Evolutionary conservation across 23 red algal genomes (phyloP).

Genomic region (Gracilaria gracilis): DNA sequence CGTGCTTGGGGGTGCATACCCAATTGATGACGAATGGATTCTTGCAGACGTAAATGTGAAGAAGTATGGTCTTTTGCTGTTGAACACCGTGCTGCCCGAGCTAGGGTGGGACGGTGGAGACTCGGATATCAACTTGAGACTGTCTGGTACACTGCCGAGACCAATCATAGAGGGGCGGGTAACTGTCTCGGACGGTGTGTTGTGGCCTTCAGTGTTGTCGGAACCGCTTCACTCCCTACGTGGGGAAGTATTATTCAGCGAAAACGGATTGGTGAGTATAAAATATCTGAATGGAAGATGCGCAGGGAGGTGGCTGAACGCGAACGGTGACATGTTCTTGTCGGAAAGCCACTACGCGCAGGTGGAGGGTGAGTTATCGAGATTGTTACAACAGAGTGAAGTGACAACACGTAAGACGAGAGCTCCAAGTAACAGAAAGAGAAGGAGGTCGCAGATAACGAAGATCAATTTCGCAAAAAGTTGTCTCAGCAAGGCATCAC

Average conservation of each 20-base stretch:
- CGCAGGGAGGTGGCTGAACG: constrained; percentile 35
- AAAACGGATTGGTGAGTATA: constrained; percentile 43
- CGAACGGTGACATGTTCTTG: constrained; percentile 64
- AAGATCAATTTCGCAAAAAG: constrained; percentile 4
- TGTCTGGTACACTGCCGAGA: constrained; percentile 52
- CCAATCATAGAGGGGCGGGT: constrained; percentile 37
- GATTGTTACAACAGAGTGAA: background rate
- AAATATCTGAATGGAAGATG: constrained; percentile 43
- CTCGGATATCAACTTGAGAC: constrained; percentile 42
- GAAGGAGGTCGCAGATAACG: background rate
- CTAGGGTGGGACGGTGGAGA: constrained; percentile 66
- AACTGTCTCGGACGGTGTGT: constrained; percentile 30
- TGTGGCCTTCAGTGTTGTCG: constrained; percentile 30
- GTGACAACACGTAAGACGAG: background rate
- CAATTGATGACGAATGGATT: constrained; percentile 62
- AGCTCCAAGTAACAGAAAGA: background rate
- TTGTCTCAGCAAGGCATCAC: constrained; percentile 7
- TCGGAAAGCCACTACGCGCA: constrained; percentile 37
- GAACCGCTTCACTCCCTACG: constrained; percentile 29
- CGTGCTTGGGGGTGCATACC: constrained; percentile 30
- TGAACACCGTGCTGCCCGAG: constrained; percentile 61
- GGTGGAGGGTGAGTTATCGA: constrained; percentile 20
- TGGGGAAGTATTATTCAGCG: constrained; percentile 52
- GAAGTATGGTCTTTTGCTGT: constrained; percentile 69
- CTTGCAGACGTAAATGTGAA: constrained; percentile 63